phyloP scores from a whole-genome alignment of 225 moss, liverwort and hornwort genomes.

The Lunularia cruciata region DNA sequence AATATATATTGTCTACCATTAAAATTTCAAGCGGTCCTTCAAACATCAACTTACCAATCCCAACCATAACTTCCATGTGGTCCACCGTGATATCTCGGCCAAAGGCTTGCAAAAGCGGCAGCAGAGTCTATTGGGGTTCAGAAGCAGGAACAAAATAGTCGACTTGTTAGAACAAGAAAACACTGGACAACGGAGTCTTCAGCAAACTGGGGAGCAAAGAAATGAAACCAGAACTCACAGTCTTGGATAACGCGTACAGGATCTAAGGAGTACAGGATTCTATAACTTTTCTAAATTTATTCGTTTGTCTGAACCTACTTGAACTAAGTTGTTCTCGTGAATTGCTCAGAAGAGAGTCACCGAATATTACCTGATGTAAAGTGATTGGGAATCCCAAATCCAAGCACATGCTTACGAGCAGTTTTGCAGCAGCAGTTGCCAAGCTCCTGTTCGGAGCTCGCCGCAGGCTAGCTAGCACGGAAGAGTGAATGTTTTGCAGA shows the following conservation, averaged over 20 bases:
- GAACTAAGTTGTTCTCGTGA: no score
- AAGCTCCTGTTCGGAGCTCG: slow-evolving; percentile 49
- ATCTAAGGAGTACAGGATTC: background rate
- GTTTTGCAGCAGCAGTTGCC: slow-evolving; percentile 59
- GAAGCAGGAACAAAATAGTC: background rate
- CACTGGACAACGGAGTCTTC: background rate
- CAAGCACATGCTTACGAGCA: slow-evolving; percentile 63
- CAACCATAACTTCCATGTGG: slow-evolving; percentile 65
- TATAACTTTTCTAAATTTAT: background rate
- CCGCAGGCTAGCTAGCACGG: slow-evolving; percentile 60
- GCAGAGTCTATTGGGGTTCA: slow-evolving; percentile 51
- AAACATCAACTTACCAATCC: slow-evolving; percentile 50
- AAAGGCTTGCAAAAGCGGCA: slow-evolving; percentile 68
- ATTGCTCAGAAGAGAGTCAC: no score
- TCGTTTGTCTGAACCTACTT: no score
- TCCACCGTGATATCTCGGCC: slow-evolving; percentile 63
- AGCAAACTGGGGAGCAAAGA: background rate
- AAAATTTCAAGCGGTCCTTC: no score
- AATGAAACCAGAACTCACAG: no score
- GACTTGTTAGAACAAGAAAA: background rate
- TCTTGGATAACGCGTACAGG: background rate
- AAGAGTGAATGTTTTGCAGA: slow-evolving; percentile 56
- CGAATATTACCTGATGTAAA: slow-evolving; percentile 65
- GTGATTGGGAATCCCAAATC: slow-evolving; percentile 75
- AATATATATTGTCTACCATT: no score